A percentile compares a stretch with the other conserved stretches of the same genome.
Evolutionary conservation across 768 basidiomycete genomes (phyloP).

Genomic region (Lentinula aciculospora): DNA sequence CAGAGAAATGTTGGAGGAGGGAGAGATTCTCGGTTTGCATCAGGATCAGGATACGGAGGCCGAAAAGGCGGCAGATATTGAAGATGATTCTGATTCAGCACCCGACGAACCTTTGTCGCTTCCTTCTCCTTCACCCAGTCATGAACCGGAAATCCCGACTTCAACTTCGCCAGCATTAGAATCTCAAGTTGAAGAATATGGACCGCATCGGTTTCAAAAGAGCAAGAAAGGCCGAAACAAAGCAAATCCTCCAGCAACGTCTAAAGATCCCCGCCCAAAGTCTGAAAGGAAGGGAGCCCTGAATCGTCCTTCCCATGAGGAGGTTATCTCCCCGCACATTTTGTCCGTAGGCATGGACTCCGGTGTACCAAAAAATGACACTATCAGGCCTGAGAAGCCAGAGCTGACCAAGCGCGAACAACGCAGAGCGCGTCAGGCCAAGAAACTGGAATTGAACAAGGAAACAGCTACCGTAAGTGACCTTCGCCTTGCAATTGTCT

Average conservation of each 20-base stretch:
- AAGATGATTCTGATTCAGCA: not conserved
- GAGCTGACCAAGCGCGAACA: slow-evolving; percentile 38
- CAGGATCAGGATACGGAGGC: slow-evolving; percentile 23
- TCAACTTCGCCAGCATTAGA: not conserved
- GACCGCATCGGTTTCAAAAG: not conserved
- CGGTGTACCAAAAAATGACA: not conserved
- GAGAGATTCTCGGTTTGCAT: slow-evolving; percentile 55
- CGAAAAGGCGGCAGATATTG: slow-evolving; percentile 11
- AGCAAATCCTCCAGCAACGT: not conserved
- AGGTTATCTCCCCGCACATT: not conserved
- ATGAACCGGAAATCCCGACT: not conserved
- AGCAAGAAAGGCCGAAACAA: not conserved
- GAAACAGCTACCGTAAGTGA: slow-evolving; percentile 15
- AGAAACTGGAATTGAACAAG: slow-evolving; percentile 46
- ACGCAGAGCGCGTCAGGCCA: slow-evolving; percentile 71
- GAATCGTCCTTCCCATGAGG: not conserved
- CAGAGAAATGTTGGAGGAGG: slow-evolving; percentile 72
- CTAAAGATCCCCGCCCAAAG: not conserved
- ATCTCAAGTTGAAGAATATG: slow-evolving; percentile 10
- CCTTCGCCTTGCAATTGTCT: not conserved
- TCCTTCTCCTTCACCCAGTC: not conserved
- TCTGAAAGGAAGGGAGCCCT: not conserved
- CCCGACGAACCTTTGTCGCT: not conserved
- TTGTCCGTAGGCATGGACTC: not conserved
- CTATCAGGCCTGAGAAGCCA: slow-evolving; percentile 10